Base-by-base conservation (phyloP, 306 rosid species). In the Pyrus betulifolia region DNA sequence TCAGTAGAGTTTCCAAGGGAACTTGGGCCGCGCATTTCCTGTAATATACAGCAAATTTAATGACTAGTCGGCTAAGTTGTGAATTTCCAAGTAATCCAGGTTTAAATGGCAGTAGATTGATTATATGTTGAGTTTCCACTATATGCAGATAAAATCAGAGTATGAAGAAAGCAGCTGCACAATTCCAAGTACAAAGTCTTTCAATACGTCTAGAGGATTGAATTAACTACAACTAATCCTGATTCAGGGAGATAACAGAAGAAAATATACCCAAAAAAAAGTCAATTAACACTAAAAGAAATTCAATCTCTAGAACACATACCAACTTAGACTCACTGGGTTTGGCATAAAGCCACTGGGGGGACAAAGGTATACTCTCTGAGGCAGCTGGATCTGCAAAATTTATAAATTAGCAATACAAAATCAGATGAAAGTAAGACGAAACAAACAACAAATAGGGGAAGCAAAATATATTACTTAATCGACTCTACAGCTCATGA, bases 271-370 rank as follows among this genome's bases (percentile, higher is more conserved):
- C 33, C 0, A 57, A 59, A 22, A 45, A 13, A 28, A 68, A 14
- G 62, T 23, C 46, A 4, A 49, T n/a, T 33, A 23, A 25, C 17
- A 71, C 46, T 19, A 44, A 30, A 51, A 51, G 21, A 54, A 69
- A 25, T 65, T 27, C 55, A n/a, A 44, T 68, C 3, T 12, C 55
- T 74, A 51, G 65, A 63, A 72, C 30, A 78, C 74, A 69, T 87
- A 87, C 91, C 87, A 80, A 67, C 85, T 88, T 88, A 67, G 88
- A 65, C 22, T 88, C 91, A 62, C 74, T 82, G 7, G 91, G 88
- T 78, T 83, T 88, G 71, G 89, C 89, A 82, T 85, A 88, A 63
- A 88, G 89, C 91, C 91, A 88, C 76, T 88, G 91, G 18, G 91
- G 91, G 18, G 91, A 88, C 83, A 88, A 72, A 42, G 91, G 89